Conservation (phyloP, 1,139 yeast species). For the Scheffersomyces illinoinensis region DNA sequence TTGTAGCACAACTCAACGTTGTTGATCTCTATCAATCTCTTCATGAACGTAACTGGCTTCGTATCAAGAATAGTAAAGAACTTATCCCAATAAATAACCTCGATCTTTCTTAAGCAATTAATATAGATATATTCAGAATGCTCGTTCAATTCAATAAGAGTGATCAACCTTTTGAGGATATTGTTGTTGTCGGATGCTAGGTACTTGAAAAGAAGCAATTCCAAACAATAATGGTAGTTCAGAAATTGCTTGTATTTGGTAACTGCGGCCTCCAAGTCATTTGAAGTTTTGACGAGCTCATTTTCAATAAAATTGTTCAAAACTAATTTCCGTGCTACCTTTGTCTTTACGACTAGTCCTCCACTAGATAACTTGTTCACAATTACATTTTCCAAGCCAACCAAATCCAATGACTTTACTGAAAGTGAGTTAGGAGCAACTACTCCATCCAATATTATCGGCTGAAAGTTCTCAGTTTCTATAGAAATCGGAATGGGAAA, state of each 20-base stretch:
- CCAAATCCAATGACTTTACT: constrained; percentile 23
- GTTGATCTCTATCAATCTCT: constrained; percentile 30
- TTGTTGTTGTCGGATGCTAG: constrained; percentile 21
- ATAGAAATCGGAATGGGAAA: constrained; percentile 28
- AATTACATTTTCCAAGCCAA: constrained; percentile 35
- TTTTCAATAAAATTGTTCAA: constrained; percentile 41
- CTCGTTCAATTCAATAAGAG: constrained; percentile 29
- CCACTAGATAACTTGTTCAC: constrained; percentile 17
- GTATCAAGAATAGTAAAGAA: constrained; percentile 36
- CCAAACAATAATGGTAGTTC: constrained; percentile 41
- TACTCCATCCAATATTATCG: constrained; percentile 22
- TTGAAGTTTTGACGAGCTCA: constrained; percentile 26
- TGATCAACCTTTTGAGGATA: constrained; percentile 24
- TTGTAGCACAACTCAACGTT: constrained; percentile 45
- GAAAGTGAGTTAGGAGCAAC: constrained; percentile 5
- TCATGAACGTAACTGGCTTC: constrained; percentile 43
- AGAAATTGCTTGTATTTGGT: constrained; percentile 29
- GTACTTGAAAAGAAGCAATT: constrained; percentile 38
- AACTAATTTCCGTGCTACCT: constrained; percentile 32
- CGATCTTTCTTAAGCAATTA: constrained; percentile 46
- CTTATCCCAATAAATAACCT: constrained; percentile 39
- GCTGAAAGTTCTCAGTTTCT: constrained; percentile 29
- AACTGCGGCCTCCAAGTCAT: constrained; percentile 13
- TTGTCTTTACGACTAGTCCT: constrained; percentile 24
- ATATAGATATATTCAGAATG: constrained; percentile 36